Evolutionary conservation across 83 land plant species (phyloP).

Genomic region (Picea abies): DNA sequence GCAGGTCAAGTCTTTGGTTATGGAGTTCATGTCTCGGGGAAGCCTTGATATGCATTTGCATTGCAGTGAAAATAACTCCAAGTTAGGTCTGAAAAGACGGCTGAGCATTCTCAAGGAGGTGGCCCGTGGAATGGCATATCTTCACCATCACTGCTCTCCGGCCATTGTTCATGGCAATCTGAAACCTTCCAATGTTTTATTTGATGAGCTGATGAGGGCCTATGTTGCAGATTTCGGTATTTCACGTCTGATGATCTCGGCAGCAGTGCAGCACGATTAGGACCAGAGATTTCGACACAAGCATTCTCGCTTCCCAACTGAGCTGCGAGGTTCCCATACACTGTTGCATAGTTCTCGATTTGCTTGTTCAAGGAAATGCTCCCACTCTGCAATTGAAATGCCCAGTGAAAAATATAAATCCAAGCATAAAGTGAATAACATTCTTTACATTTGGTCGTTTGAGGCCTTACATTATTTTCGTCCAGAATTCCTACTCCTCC

Average conservation of each 20-base stretch:
- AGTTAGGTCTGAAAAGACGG: neutral
- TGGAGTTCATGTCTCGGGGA: neutral
- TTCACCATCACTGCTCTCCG: neutral
- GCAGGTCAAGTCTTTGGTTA: neutral
- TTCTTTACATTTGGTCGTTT: too few relatives aligned
- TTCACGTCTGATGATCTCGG: too few relatives aligned
- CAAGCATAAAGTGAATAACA: too few relatives aligned
- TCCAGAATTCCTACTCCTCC: constrained; percentile 57
- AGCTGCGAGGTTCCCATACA: constrained; percentile 23
- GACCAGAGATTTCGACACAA: constrained; percentile 40
- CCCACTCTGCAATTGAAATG: constrained; percentile 20
- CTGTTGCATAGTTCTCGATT: constrained; percentile 30
- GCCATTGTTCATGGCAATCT: too few relatives aligned
- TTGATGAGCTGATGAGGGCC: neutral
- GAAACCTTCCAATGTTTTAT: neutral
- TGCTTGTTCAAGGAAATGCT: constrained; percentile 40
- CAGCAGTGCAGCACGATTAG: constrained; percentile 7
- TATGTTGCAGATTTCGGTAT: too few relatives aligned
- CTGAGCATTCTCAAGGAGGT: neutral
- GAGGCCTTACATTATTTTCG: constrained; percentile 8
- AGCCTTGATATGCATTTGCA: neutral
- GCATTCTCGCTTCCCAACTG: constrained; percentile 26
- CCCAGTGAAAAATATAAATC: too few relatives aligned
- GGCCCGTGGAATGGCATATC: neutral
- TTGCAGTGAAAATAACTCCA: neutral